Evolutionary conservation across 2,329 filamentous ascomycete species (phyloP), one percentile per base, ranked within the genome.

Genomic region (Xylariales sp.): DNA sequence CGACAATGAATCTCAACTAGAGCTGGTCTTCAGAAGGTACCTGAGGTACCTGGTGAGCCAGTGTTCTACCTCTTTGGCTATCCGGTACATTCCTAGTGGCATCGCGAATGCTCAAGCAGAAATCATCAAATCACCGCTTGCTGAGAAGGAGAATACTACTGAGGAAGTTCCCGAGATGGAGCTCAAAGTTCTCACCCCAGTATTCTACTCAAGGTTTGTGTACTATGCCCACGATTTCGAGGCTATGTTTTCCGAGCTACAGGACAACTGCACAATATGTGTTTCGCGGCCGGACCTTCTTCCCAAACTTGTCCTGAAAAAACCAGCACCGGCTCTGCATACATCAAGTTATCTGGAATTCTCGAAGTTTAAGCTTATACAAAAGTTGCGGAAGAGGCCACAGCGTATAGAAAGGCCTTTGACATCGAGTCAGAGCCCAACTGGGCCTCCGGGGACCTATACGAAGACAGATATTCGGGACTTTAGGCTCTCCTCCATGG

Each of bases 181-280:
- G 29, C 61, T 86, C 33, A 72, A 70, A 37, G 63, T 86, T 5
- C 56, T 83, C 15, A 82, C 78, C 0, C 82, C 83, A 1, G 66
- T 63, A 0, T 88, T 88, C 52, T 88, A 88, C 61, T 70, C 74
- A 11, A 72, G 81, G 19, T 79, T 86, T 33, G 67, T 80, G 1
- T 69, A 75, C 45, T 85, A 86, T 51, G 65, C 74, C 0, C 69
- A 82, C 50, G 74, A 77, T 16, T 67, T 76, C 14, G 76, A 83
- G 47, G 79, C 77, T 1, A 62, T 85, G 20, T 75, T 80, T 39
- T 69, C 70, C 41, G 80, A 85, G 52, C 53, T 76, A 51, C 56
- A 73, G 30, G 77, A 79, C 41, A 82, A 71, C 45, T 62, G 66
- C 27, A 85, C 80, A 0, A 54, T 83, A 6, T 72, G 66, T 61